A percentile compares a stretch with the other conserved stretches of the same genome.
phyloP scores from a whole-genome alignment of 805 yeast genomes.

The Nakazawaea ambrosiae region DNA sequence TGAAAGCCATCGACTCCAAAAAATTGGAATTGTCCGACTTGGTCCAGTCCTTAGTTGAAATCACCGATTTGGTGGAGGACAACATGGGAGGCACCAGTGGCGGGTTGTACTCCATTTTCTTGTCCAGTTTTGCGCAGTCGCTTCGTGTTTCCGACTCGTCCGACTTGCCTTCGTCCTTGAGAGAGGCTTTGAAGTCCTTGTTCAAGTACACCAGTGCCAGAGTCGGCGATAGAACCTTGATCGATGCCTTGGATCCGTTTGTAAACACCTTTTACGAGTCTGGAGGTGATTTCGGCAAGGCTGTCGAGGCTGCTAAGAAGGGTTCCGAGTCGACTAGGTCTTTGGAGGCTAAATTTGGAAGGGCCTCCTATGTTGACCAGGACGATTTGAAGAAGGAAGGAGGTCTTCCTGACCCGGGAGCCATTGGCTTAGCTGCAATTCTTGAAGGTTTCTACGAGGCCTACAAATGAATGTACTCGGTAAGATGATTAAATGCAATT shows the following conservation, averaged over 20 bases:
- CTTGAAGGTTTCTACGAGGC: conserved; percentile 33
- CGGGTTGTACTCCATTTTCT: conserved; percentile 79
- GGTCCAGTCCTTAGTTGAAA: conserved; percentile 53
- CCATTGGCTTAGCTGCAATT: conserved; percentile 71
- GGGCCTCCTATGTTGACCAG: conserved; percentile 82
- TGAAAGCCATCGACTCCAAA: conserved; percentile 28
- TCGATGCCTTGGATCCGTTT: conserved; percentile 88
- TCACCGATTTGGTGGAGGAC: conserved; percentile 75
- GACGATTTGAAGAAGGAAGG: conserved; percentile 52
- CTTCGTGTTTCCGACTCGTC: conserved; percentile 38
- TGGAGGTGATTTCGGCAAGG: conserved; percentile 42
- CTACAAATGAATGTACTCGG: no score
- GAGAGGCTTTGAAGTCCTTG: conserved; percentile 60
- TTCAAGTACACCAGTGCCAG: conserved; percentile 87
- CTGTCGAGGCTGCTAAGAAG: conserved; percentile 59
- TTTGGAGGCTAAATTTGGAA: conserved; percentile 80
- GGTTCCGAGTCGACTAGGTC: conserved; percentile 76
- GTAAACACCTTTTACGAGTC: conserved; percentile 50
- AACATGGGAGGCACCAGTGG: conserved; percentile 99
- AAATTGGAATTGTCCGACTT: conserved; percentile 38
- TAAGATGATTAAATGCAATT: no score
- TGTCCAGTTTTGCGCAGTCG: conserved; percentile 64
- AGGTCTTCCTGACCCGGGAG: conserved; percentile 94
- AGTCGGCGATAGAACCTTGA: conserved; percentile 79
- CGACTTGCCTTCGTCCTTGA: conserved; percentile 41